Evolutionary conservation across 192 early-diverging fungal species (phyloP), one percentile per base, ranked within the genome.

Genomic region (Coemansia sp.): DNA sequence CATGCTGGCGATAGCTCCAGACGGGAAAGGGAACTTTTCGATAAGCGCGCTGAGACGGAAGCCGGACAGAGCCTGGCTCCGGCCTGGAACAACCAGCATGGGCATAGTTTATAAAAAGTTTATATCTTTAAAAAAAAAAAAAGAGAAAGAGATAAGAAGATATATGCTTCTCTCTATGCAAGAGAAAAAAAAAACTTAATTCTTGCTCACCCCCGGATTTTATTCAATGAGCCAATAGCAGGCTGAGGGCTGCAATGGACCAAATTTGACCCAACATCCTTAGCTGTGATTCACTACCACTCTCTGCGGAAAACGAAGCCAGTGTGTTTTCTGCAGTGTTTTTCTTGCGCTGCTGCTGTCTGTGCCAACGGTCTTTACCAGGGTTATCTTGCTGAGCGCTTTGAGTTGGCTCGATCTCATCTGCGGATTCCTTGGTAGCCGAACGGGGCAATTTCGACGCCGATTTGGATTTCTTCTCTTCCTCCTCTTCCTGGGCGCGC

Each of bases 41-140:
- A 86, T 50, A 38, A 92, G 72, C 53, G 69, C 68, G 6, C 79
- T 68, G 19, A 76, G 79, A 63, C 88, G 85, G 71, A 92, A 93
- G 13, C 73, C 77, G 0, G 94, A 94, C 20, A 93, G 76, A 20
- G 91, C 87, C 21, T 84, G 80, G 18, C 48, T 78, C 38, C 88
- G 81, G 42, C 91, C 92, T 46, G 91, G 88, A n/a, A 96, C 81
- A 50, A 93, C 80, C 55, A 96, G 80, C 90, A 96, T 94, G 5
- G 57, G 39, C 77, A 69, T 83, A 55, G 16, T 19, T n/a, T n/a
- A 36, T 50, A 19, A 48, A 31, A 30, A 12, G 9, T 21, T 26
- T 26, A 26, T 28, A 9, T 8, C 19, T 36, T 9, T 7, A 23
- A 31, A 1, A 39, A 0, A 13, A 33, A 40, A 51, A 31, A 38